Conservation (phyloP, 2,329 filamentous ascomycete genomes). For the Xylaria polymorpha region DNA sequence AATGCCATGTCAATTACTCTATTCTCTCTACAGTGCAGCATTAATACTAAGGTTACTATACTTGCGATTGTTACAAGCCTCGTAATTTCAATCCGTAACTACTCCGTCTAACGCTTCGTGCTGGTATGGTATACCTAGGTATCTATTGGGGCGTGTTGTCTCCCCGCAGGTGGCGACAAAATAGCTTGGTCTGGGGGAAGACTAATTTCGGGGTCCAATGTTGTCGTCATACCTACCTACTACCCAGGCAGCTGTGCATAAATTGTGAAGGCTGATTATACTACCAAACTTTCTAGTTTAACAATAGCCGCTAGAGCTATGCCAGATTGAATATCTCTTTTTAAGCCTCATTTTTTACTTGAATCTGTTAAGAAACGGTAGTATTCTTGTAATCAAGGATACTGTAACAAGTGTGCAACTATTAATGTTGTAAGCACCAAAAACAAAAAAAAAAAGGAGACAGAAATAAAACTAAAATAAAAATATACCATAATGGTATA, state of each 20-base stretch:
- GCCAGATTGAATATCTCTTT: neutral
- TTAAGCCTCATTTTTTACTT: neutral
- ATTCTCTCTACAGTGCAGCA: no score
- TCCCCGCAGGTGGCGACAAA: constrained; percentile 11
- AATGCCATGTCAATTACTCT: no score
- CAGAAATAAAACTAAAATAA: no score
- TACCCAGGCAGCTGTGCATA: neutral
- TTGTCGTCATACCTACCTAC: constrained; percentile 27
- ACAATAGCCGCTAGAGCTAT: neutral
- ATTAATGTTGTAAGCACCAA: no score
- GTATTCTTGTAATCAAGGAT: neutral
- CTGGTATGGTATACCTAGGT: no score
- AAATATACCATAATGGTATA: neutral
- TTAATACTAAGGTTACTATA: neutral
- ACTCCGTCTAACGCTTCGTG: no score
- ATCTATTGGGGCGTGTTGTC: neutral
- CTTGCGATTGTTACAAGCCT: neutral
- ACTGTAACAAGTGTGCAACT: neutral
- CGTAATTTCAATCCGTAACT: neutral
- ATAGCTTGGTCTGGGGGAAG: neutral
- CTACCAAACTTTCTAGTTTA: neutral
- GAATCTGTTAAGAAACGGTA: neutral
- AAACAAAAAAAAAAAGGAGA: no score
- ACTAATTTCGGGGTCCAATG: constrained; percentile 19
- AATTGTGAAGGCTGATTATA: no score